Evolutionary conservation across 2,329 filamentous ascomycete genomes (phyloP), one percentile per base, ranked within the genome.

Genomic region (Colletotrichum musae): DNA sequence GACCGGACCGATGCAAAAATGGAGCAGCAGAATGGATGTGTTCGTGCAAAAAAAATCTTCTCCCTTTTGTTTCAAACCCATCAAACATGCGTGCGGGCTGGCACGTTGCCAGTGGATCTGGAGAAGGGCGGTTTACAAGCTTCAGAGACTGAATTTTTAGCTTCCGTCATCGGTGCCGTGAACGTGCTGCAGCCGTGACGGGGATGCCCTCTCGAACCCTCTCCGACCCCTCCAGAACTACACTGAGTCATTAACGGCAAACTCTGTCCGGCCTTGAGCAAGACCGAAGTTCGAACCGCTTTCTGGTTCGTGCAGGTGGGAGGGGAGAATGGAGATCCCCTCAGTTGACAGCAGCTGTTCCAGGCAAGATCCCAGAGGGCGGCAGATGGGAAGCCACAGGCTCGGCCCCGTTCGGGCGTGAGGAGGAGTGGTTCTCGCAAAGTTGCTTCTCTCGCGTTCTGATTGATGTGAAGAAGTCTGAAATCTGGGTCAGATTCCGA

Each of bases 281-380:
- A 39, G 26, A 47, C 51, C 41, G 36, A 26, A 39, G 26, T 36
- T 43, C 41, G 36, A 41, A 43, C 39, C 59, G 41, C 47, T 39
- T 13, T 24, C 21, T 68, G 60, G 65, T 59, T 69, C 28, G 60
- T 68, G 43, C 61, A 61, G 56, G 41, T 51, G 50, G n/a, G 39
- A 15, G 21, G 36, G 45, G 18, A 50, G n/a, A 57, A 36, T 50
- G 45, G 18, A 50, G n/a, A 57, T 45, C 50, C 62, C 43, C 56
- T 53, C 62, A 45, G 26, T 36, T 67, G 62, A 61, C 62, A 61
- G 51, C 67, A 56, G 62, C 50, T 48, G 45, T 57, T 69, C 45
- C 62, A 60, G 21, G 66, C 62, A 69, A 56, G 43, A 69, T 66
- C 56, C 66, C 18, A 60, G 66, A 15, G 32, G 43, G 21, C 67